These are phyloP conservation scores for Geotrichum siamense DNA, from an alignment of 1,139 yeast genomes.

Conservation along the genomic window DNA sequence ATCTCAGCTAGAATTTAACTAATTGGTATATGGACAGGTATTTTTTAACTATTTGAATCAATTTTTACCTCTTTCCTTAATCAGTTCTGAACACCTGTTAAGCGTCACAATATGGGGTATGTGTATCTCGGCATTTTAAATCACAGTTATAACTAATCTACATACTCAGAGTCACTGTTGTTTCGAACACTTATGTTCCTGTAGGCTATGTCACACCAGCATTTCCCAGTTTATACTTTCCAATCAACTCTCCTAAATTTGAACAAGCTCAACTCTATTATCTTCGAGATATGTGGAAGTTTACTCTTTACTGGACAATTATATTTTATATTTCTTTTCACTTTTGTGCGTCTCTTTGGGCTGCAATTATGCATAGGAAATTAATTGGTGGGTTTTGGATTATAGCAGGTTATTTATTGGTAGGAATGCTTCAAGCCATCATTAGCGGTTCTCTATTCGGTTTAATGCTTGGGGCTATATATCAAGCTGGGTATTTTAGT, in stretches of 20 bases:
- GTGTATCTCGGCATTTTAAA: background rate
- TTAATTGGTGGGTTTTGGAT: slow-evolving; percentile 40
- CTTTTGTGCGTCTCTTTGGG: slow-evolving; percentile 56
- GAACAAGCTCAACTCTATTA: slow-evolving; percentile 57
- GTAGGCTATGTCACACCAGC: slow-evolving; percentile 72
- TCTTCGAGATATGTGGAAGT: slow-evolving; percentile 71
- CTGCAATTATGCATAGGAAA: slow-evolving; percentile 46
- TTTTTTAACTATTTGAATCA: background rate
- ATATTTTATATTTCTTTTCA: slow-evolving; percentile 58
- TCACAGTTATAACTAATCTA: background rate
- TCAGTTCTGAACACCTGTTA: background rate
- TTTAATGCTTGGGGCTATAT: slow-evolving; percentile 56
- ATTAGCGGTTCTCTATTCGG: slow-evolving; percentile 73
- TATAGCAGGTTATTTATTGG: slow-evolving; percentile 32
- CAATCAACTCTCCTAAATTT: slow-evolving; percentile 42
- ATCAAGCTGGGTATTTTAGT: slow-evolving; percentile 58
- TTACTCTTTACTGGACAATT: slow-evolving; percentile 75
- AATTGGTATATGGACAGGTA: no score
- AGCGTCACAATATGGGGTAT: background rate
- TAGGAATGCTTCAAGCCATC: slow-evolving; percentile 60
- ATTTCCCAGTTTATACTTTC: slow-evolving; percentile 81
- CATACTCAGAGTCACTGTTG: slow-evolving; percentile 1
- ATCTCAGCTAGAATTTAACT: no score
- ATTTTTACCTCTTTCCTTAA: background rate
- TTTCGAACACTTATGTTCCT: slow-evolving; percentile 42